A percentile compares a stretch with the other conserved stretches of the same genome.
Conservation (phyloP, 805 yeast genomes). For the Ogataea ramenticola region DNA sequence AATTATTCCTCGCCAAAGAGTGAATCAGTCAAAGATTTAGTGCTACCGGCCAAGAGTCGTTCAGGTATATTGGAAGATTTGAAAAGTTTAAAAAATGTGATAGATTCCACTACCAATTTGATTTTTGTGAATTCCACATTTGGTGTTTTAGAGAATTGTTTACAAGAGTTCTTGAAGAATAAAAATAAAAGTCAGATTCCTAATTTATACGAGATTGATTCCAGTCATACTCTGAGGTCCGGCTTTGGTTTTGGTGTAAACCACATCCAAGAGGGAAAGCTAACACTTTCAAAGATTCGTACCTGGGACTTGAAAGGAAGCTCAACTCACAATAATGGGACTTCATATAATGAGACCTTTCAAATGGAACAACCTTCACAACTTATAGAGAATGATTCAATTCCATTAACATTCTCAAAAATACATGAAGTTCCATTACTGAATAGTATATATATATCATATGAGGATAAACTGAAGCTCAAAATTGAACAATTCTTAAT, state of each 20-base stretch:
- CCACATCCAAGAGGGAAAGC: constrained; percentile 16
- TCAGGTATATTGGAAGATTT: background rate
- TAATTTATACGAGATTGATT: constrained; percentile 13
- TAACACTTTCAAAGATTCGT: constrained; percentile 2
- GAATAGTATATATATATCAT: background rate
- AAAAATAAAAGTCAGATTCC: constrained; percentile 7
- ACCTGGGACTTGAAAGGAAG: no score
- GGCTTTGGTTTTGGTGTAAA: constrained; percentile 15
- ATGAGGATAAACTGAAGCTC: no score
- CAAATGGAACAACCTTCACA: no score
- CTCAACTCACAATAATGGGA: no score
- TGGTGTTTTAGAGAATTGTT: constrained; percentile 10
- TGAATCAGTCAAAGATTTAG: background rate
- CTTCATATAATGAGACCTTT: no score
- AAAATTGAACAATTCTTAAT: no score
- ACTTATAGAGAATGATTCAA: no score
- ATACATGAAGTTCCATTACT: background rate
- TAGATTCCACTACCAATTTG: constrained; percentile 13
- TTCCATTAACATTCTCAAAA: background rate
- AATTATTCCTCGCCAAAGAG: no score
- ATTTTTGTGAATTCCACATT: constrained; percentile 19
- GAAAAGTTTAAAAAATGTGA: constrained; percentile 4
- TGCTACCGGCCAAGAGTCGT: background rate
- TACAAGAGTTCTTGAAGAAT: constrained; percentile 5
- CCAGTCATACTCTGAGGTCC: constrained; percentile 13